A percentile compares a stretch with the other conserved stretches of the same genome.
These are phyloP conservation scores for Amylocystis lapponica DNA, from an alignment of 768 basidiomycete species.

Conservation along the genomic window DNA sequence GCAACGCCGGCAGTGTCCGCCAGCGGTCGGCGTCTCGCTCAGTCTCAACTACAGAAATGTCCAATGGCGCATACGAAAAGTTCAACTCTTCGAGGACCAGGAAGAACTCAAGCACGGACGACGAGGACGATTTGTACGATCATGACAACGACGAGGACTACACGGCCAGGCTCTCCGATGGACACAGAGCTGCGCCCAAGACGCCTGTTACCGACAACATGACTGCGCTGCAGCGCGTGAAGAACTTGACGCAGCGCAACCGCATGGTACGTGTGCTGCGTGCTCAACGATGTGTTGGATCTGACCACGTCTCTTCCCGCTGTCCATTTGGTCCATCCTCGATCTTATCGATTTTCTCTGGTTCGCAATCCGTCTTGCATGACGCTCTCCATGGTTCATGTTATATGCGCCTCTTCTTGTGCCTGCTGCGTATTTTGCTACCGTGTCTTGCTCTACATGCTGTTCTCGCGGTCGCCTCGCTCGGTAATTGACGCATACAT, in stretches of 20 bases:
- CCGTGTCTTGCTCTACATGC: conserved; percentile 1
- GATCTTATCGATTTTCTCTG: no score
- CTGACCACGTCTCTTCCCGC: conserved; percentile 3
- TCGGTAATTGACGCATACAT: background rate
- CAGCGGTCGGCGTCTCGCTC: conserved; percentile 25
- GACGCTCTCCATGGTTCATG: conserved; percentile 1
- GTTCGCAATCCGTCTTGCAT: no score
- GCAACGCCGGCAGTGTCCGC: conserved; percentile 35
- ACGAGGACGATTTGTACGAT: conserved; percentile 46
- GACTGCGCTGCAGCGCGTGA: conserved; percentile 59
- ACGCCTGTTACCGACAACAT: conserved; percentile 38
- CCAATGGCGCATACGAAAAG: conserved; percentile 35
- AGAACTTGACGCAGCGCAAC: conserved; percentile 66
- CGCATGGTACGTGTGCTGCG: conserved; percentile 49
- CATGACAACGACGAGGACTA: conserved; percentile 56
- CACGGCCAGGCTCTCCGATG: conserved; percentile 42
- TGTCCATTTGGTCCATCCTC: no score
- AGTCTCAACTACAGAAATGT: conserved; percentile 29
- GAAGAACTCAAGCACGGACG: conserved; percentile 23
- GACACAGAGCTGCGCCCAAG: conserved; percentile 23
- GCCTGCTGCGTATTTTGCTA: background rate
- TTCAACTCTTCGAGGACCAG: conserved; percentile 18
- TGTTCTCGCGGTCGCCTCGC: background rate
- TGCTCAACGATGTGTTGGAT: conserved; percentile 3
- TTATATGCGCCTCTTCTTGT: background rate